Evolutionary conservation across 805 yeast species (phyloP).

Genomic region (Ogataea allantospora): DNA sequence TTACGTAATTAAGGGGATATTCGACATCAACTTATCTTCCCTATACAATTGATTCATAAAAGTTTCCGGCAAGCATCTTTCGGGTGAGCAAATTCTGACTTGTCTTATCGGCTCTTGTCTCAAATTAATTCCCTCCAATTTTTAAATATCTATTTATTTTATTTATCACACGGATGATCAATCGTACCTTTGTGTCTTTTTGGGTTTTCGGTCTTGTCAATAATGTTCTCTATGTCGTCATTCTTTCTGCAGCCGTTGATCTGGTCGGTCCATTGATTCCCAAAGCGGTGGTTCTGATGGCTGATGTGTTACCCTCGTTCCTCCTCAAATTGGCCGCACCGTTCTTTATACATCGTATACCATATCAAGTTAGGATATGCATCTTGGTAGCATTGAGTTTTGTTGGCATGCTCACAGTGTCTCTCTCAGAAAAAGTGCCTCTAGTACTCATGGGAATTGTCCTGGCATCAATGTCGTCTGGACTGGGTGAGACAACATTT

Average conservation of each 20-base stretch:
- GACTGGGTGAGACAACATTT: slow-evolving; percentile 88
- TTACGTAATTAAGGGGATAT: no score
- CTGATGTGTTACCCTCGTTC: slow-evolving; percentile 86
- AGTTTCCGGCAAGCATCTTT: no score
- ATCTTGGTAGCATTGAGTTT: slow-evolving; percentile 57
- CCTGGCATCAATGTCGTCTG: slow-evolving; percentile 81
- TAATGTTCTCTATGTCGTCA: slow-evolving; percentile 87
- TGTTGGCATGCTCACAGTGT: slow-evolving; percentile 72
- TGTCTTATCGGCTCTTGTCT: no score
- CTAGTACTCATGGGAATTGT: slow-evolving; percentile 63
- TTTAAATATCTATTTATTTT: not conserved
- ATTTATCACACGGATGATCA: slow-evolving; percentile 6
- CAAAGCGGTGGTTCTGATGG: slow-evolving; percentile 78
- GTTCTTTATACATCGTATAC: slow-evolving; percentile 65
- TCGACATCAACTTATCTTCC: no score
- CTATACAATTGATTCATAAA: no score
- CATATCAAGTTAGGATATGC: slow-evolving; percentile 56
- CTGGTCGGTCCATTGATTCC: slow-evolving; percentile 82
- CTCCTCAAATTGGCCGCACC: slow-evolving; percentile 71
- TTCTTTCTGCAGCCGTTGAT: slow-evolving; percentile 88
- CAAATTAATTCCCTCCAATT: not conserved
- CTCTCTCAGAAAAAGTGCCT: slow-evolving; percentile 39
- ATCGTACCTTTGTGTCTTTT: slow-evolving; percentile 49
- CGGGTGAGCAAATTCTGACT: no score
- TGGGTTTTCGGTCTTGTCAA: slow-evolving; percentile 85